phyloP scores from a whole-genome alignment of 257 asterid species.

The Cinchona pubescens region DNA sequence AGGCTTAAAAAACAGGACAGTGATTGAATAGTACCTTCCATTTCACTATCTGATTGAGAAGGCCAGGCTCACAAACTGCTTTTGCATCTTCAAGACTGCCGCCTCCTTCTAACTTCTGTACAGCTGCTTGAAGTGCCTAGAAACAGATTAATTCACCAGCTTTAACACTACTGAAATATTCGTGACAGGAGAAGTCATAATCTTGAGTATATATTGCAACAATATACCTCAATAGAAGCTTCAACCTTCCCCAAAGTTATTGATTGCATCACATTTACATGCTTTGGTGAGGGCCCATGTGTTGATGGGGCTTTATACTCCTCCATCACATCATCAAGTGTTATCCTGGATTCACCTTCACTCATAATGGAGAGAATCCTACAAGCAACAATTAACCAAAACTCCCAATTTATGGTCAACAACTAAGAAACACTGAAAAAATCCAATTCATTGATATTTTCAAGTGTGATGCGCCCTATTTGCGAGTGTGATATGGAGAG shows the following conservation, averaged over 20 bases:
- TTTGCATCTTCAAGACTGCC: slow-evolving; percentile 78
- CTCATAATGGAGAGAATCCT: slow-evolving; percentile 57
- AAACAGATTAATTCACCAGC: slow-evolving; percentile 12
- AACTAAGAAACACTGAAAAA: neutral
- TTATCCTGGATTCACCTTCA: slow-evolving; percentile 52
- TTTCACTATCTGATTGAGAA: slow-evolving; percentile 60
- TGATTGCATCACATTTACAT: slow-evolving; percentile 33
- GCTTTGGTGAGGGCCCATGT: slow-evolving; percentile 37
- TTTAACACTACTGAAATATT: neutral
- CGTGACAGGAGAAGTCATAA: too few relatives aligned
- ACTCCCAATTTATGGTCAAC: neutral
- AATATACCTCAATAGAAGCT: slow-evolving; percentile 65
- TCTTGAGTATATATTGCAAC: slow-evolving; percentile 8
- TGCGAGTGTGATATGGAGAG: too few relatives aligned
- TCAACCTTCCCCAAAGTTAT: slow-evolving; percentile 79
- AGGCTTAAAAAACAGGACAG: neutral
- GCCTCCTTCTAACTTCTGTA: slow-evolving; percentile 58
- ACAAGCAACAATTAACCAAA: neutral
- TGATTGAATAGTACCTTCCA: slow-evolving; percentile 56
- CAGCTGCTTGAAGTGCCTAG: slow-evolving; percentile 76
- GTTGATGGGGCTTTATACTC: slow-evolving; percentile 51
- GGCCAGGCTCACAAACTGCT: slow-evolving; percentile 67
- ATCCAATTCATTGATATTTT: too few relatives aligned
- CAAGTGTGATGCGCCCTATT: too few relatives aligned
- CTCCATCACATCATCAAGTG: slow-evolving; percentile 40